Conservation (phyloP, 176 grass and related monocot genomes). For the Thalia dealbata region DNA sequence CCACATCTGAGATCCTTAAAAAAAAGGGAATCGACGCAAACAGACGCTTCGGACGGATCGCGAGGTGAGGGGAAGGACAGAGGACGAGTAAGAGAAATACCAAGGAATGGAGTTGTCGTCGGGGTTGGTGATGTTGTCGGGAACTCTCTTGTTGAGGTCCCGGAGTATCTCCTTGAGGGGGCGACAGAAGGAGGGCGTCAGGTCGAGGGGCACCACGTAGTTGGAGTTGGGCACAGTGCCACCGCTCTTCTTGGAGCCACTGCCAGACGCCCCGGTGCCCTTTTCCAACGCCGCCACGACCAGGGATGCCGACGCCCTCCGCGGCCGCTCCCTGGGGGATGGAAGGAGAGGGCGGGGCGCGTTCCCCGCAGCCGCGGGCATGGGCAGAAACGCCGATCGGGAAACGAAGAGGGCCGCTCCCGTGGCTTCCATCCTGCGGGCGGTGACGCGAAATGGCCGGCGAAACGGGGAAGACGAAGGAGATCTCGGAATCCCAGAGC, state of each 20-base stretch:
- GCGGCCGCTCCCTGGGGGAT: background rate
- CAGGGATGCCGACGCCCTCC: slow-evolving; percentile 7
- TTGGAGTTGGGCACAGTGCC: slow-evolving; percentile 74
- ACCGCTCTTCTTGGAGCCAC: slow-evolving; percentile 2
- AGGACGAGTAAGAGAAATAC: slow-evolving; percentile 19
- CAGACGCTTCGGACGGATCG: background rate
- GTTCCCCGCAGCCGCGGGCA: background rate
- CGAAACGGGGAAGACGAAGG: background rate
- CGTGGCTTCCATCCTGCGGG: background rate
- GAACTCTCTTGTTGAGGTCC: slow-evolving; percentile 98
- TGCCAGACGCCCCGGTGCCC: slow-evolving; percentile 26
- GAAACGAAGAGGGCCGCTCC: background rate
- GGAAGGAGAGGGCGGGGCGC: background rate
- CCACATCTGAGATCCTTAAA: background rate
- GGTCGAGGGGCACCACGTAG: slow-evolving; percentile 93
- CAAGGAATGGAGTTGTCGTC: slow-evolving; percentile 62
- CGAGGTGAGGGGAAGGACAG: background rate
- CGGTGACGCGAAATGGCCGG: background rate
- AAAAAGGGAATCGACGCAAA: background rate
- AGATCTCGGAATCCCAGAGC: too few relatives aligned
- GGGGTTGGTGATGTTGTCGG: slow-evolving; percentile 89
- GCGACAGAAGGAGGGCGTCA: slow-evolving; percentile 52
- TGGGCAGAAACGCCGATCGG: background rate
- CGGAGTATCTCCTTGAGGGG: slow-evolving; percentile 94
- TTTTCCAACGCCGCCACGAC: slow-evolving; percentile 34